A percentile compares a stretch with the other conserved stretches of the same genome.
Conservation (phyloP, 2,329 filamentous ascomycete genomes). For the Pleurostoma richardsiae region DNA sequence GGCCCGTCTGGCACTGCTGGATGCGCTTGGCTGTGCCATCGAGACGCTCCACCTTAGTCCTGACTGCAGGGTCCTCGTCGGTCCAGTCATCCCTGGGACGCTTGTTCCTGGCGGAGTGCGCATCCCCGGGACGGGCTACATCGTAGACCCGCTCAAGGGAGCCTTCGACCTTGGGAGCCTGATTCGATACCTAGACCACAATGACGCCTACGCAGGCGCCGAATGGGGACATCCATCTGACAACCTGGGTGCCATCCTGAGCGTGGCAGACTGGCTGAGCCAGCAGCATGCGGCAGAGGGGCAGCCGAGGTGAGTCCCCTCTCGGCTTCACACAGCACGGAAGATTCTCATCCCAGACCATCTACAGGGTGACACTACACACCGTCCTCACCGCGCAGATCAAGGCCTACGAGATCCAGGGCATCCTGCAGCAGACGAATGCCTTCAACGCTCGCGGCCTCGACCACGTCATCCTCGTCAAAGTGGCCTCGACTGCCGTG, state of each 20-base stretch:
- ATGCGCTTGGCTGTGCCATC: too few relatives aligned
- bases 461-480: constrained; percentile 35
- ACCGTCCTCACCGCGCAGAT: constrained; percentile 25
- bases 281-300: not conserved
- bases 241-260: constrained; percentile 29
- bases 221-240: constrained; percentile 38
- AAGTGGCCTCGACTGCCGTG: constrained; percentile 31
- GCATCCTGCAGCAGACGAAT: constrained; percentile 26
- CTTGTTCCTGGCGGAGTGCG: constrained; percentile 9
- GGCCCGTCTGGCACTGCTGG: too few relatives aligned
- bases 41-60: too few relatives aligned
- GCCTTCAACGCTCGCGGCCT: constrained; percentile 31
- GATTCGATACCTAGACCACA: constrained; percentile 35
- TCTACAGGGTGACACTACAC: constrained; percentile 18
- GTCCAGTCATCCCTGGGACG: too few relatives aligned
- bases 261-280: constrained; percentile 24
- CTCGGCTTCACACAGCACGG: too few relatives aligned
- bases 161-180: constrained; percentile 30
- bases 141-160: constrained; percentile 28
- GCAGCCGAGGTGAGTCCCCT: too few relatives aligned
- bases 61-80: too few relatives aligned
- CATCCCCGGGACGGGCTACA: constrained; percentile 28
- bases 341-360: too few relatives aligned
- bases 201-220: constrained; percentile 30
- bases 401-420: constrained; percentile 37